Evolutionary conservation across 2,329 filamentous ascomycete genomes (phyloP).

Genomic region (Colletotrichum neosansevieriae): DNA sequence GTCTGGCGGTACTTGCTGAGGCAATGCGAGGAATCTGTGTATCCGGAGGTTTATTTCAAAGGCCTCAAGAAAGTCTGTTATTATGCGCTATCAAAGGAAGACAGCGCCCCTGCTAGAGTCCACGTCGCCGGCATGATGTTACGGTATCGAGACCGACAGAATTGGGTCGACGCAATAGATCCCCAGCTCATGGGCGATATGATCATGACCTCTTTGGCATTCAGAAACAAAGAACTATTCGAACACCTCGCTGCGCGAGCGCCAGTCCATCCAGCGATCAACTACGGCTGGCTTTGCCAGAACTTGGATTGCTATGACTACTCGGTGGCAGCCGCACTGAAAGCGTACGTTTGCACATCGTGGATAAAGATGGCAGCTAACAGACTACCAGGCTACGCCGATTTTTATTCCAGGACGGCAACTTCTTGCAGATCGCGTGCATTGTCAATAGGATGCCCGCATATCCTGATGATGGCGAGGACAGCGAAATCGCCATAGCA

Average conservation of each 20-base stretch:
- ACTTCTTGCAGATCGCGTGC: conserved; percentile 19
- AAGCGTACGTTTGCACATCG: neutral
- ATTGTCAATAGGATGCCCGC: conserved; percentile 21
- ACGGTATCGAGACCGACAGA: neutral
- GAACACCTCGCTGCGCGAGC: neutral
- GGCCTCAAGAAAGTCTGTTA: conserved; percentile 10
- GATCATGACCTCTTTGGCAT: conserved; percentile 5
- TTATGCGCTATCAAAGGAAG: conserved; percentile 5
- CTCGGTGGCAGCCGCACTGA: conserved; percentile 5
- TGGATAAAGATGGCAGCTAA: neutral
- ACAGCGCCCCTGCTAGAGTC: neutral
- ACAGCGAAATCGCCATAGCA: neutral
- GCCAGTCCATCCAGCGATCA: conserved; percentile 7
- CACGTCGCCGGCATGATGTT: conserved; percentile 8
- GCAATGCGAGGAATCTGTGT: conserved; percentile 14
- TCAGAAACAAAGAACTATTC: conserved; percentile 5
- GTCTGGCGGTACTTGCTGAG: conserved; percentile 29
- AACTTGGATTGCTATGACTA: conserved; percentile 6
- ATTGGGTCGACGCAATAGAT: conserved; percentile 13
- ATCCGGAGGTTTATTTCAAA: neutral
- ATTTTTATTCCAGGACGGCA: conserved; percentile 9
- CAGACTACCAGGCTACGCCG: conserved; percentile 15
- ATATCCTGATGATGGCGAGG: neutral
- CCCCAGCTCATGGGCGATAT: conserved; percentile 20
- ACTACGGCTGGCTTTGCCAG: conserved; percentile 23